These are phyloP conservation scores for Lachnellula hyalina DNA, from an alignment of 2,329 filamentous ascomycete species.

Conservation along the genomic window DNA sequence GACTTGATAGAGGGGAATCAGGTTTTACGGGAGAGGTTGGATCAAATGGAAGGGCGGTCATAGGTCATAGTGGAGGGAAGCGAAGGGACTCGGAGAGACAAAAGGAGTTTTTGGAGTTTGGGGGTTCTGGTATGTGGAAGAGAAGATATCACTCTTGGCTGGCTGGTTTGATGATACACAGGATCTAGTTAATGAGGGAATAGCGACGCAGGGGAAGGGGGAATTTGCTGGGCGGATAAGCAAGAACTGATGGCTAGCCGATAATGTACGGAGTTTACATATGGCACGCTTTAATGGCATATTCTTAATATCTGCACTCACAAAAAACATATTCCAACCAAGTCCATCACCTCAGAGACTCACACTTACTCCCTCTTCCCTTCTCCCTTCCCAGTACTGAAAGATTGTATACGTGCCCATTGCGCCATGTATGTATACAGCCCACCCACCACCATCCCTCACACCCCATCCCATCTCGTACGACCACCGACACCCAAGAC, in stretches of 20 bases:
- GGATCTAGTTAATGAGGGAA: constrained; percentile 1
- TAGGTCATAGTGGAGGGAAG: neutral
- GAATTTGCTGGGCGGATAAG: neutral
- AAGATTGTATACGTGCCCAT: no score
- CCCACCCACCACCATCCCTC: neutral
- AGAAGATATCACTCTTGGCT: neutral
- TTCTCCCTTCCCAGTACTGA: no score
- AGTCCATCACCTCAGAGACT: no score
- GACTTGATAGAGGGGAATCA: constrained; percentile 66
- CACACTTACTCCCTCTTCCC: no score
- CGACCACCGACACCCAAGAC: neutral
- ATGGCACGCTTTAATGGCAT: neutral
- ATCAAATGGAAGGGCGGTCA: constrained; percentile 35
- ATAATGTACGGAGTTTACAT: neutral
- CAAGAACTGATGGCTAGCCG: neutral
- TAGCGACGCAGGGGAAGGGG: neutral
- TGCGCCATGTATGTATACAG: no score
- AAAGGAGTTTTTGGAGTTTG: neutral
- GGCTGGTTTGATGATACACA: constrained; percentile 11
- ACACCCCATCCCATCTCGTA: neutral
- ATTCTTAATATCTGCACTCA: no score
- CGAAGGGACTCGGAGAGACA: neutral
- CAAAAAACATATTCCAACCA: no score
- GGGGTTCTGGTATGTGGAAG: neutral
- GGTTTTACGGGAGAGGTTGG: constrained; percentile 48